A percentile compares a stretch with the other conserved stretches of the same genome.
phyloP scores from a whole-genome alignment of 2,329 filamentous ascomycete species.

The Apiospora phragmitis region DNA sequence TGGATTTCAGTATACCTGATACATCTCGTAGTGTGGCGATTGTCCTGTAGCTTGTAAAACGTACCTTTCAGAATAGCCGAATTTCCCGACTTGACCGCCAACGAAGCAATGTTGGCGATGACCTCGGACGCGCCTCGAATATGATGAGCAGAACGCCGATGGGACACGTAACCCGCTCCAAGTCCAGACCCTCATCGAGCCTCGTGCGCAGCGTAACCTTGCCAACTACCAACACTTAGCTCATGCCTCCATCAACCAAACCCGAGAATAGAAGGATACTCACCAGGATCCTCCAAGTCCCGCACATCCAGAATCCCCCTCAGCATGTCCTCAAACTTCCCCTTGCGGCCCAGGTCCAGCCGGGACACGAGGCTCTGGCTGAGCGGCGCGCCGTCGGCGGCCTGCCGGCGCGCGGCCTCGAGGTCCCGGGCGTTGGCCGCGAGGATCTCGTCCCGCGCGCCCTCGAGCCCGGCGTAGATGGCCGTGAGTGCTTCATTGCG shows the following conservation, averaged over 20 bases:
- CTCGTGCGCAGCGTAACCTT: conserved; percentile 80
- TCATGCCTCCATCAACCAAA: too few relatives aligned
- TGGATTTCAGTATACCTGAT: not conserved
- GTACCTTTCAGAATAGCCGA: conserved; percentile 89
- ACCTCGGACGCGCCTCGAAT: conserved; percentile 98
- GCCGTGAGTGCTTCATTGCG: conserved; percentile 84
- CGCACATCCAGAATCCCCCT: conserved; percentile 90
- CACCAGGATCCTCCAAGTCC: conserved; percentile 81
- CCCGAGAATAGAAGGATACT: conserved; percentile 31
- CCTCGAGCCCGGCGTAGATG: conserved; percentile 75
- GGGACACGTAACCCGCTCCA: conserved; percentile 88
- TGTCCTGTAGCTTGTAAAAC: not conserved
- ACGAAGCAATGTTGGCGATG: conserved; percentile 94
- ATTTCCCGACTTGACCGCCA: conserved; percentile 97
- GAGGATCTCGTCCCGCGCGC: conserved; percentile 73
- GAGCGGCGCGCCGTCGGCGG: conserved; percentile 67
- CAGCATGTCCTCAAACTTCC: conserved; percentile 98
- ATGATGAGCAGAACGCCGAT: conserved; percentile 98
- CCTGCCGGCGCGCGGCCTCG: conserved; percentile 70
- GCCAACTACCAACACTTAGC: conserved; percentile 60
- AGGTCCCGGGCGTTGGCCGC: conserved; percentile 86
- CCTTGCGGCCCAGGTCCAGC: conserved; percentile 79
- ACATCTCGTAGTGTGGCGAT: not conserved
- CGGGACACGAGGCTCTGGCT: conserved; percentile 84
- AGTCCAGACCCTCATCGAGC: conserved; percentile 80